Evolutionary conservation across 108 stramenopile species (phyloP).

Genomic region (Asterionellopsis glacialis): DNA sequence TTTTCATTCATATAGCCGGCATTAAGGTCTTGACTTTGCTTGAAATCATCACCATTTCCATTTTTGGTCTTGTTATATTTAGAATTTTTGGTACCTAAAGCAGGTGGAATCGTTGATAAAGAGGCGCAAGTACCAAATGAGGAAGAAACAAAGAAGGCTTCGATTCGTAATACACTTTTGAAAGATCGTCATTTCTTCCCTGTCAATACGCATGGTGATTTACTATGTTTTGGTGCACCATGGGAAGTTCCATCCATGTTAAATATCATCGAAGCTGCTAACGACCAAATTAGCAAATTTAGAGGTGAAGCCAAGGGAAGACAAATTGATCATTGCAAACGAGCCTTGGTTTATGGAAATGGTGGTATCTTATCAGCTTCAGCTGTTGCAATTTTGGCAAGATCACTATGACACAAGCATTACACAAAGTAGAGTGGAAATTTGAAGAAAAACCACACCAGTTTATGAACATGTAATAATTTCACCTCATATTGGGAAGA

Average conservation of each 20-base stretch:
- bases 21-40: too few species aligned
- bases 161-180: conserved; percentile 4
- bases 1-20: too few species aligned
- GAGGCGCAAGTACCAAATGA: too few species aligned
- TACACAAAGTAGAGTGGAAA: background rate
- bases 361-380: conserved; percentile 42
- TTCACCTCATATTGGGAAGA: too few species aligned
- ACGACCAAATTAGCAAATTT: too few species aligned
- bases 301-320: conserved; percentile 16
- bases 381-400: conserved; percentile 35
- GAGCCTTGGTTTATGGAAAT: conserved; percentile 43
- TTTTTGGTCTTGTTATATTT: too few species aligned
- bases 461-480: too few species aligned
- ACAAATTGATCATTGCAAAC: conserved; percentile 23
- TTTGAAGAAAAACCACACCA: too few species aligned
- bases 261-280: conserved; percentile 24
- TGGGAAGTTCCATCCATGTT: conserved; percentile 42
- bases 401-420: background rate
- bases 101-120: too few species aligned
- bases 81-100: too few species aligned
- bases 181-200: conserved; percentile 27
- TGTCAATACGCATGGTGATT: conserved; percentile 40
- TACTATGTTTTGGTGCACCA: conserved; percentile 40
- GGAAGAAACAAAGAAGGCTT: too few species aligned
- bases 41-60: too few species aligned